phyloP scores from a whole-genome alignment of 1,284 basidiomycete species.

The Ustilago nuda region DNA sequence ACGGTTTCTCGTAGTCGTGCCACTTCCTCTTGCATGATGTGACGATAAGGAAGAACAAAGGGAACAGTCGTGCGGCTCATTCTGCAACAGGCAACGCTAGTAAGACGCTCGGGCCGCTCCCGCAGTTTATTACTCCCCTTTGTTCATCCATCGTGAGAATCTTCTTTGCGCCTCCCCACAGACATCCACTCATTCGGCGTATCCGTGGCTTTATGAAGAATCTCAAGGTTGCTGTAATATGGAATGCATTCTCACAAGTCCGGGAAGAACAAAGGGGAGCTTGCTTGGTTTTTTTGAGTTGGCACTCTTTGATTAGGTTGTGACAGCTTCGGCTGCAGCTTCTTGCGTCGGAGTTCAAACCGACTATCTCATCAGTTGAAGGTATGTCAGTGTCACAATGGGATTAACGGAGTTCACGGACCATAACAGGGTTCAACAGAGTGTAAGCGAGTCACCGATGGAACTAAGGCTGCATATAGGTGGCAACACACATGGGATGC shows the following conservation, averaged over 20 bases:
- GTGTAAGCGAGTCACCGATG: too few relatives aligned
- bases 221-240: background rate
- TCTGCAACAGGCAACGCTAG: slow-evolving; percentile 7
- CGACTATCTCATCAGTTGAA: background rate
- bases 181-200: background rate
- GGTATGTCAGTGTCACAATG: too few relatives aligned
- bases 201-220: background rate
- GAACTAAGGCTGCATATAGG: too few relatives aligned
- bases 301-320: slow-evolving; percentile 43
- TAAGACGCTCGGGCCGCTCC: slow-evolving; percentile 14
- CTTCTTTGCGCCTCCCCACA: background rate
- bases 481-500: too few relatives aligned
- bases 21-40: background rate
- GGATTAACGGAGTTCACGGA: too few relatives aligned
- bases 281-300: background rate
- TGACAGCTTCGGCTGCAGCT: slow-evolving; percentile 46
- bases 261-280: slow-evolving; percentile 26
- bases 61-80: background rate
- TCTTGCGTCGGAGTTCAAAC: slow-evolving; percentile 30
- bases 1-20: background rate
- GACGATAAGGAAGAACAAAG: slow-evolving; percentile 20
- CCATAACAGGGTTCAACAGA: too few relatives aligned
- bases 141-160: slow-evolving; percentile 1
- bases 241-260: slow-evolving; percentile 1
- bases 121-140: background rate